Conservation (phyloP, 768 basidiomycete species). For the Pseudohyphozyma bogoriensis region DNA sequence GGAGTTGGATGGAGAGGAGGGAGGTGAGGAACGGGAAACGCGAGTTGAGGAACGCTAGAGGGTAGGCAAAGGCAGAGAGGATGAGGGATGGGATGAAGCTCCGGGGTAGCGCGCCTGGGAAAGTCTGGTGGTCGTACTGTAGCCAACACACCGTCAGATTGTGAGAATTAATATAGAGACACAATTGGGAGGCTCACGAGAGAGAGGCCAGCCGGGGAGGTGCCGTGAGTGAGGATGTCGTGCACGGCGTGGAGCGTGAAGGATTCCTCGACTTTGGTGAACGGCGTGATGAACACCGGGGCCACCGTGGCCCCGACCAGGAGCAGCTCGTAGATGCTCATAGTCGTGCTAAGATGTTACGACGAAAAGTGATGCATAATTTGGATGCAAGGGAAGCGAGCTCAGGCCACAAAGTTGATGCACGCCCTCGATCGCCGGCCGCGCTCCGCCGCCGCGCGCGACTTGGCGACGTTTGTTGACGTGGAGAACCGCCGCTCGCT, state of each 20-base stretch:
- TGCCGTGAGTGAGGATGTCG: slow-evolving; percentile 72
- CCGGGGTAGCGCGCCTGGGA: slow-evolving; percentile 80
- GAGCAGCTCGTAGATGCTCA: neutral
- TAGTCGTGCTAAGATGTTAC: no score
- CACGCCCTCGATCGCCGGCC: no score
- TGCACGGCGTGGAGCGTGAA: slow-evolving; percentile 88
- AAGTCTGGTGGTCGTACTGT: slow-evolving; percentile 82
- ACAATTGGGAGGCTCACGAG: slow-evolving; percentile 9
- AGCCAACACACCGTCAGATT: neutral
- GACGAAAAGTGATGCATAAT: no score
- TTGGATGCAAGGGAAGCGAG: no score
- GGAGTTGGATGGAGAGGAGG: slow-evolving; percentile 62
- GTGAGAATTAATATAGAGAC: no score
- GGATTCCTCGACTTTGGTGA: slow-evolving; percentile 94
- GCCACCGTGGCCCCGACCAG: slow-evolving; percentile 43
- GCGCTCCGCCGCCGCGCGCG: no score
- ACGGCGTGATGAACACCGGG: slow-evolving; percentile 59
- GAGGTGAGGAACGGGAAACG: slow-evolving; percentile 43
- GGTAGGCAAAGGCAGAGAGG: slow-evolving; percentile 52
- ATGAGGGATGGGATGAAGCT: slow-evolving; percentile 70
- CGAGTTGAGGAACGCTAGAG: slow-evolving; percentile 45
- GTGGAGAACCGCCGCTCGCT: no score
- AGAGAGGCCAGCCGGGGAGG: slow-evolving; percentile 31
- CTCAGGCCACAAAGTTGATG: no score
- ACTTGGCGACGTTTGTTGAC: no score